Evolutionary conservation across 768 basidiomycete genomes (phyloP).

Genomic region (Mycena epipterygia): DNA sequence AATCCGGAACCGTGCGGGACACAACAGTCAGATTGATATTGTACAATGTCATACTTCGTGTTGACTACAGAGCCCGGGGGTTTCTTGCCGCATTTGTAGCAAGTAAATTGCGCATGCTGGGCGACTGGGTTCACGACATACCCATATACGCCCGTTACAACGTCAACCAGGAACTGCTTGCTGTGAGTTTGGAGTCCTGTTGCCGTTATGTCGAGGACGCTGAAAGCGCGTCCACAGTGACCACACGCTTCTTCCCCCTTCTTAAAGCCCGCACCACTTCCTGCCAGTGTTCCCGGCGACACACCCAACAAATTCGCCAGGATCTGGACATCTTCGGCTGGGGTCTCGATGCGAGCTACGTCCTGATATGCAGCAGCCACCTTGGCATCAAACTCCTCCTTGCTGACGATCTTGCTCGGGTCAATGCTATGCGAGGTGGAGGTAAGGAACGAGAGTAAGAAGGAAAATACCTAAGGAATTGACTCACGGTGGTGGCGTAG

Average conservation of each 20-base stretch:
- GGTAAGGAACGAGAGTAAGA: neutral
- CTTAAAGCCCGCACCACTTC: neutral
- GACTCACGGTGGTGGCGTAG: neutral
- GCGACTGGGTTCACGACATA: neutral
- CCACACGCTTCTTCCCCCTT: neutral
- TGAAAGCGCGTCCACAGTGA: conserved; percentile 14
- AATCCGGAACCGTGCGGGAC: too few species aligned
- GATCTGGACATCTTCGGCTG: neutral
- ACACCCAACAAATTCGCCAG: neutral
- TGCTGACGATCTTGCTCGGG: neutral
- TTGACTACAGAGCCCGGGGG: too few species aligned
- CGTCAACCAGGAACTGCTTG: conserved; percentile 5
- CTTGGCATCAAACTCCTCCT: conserved; percentile 2
- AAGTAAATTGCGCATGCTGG: neutral
- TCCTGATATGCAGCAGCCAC: neutral
- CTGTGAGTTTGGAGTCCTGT: conserved; percentile 3
- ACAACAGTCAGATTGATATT: too few species aligned
- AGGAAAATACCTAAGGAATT: too few species aligned
- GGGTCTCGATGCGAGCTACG: neutral
- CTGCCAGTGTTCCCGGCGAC: neutral
- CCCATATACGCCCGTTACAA: neutral
- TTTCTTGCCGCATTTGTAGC: neutral
- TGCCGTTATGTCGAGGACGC: conserved; percentile 10
- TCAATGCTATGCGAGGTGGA: neutral
- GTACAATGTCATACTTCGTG: too few species aligned